Conservation (phyloP, 768 basidiomycete species). For the Podaxis sp. region DNA sequence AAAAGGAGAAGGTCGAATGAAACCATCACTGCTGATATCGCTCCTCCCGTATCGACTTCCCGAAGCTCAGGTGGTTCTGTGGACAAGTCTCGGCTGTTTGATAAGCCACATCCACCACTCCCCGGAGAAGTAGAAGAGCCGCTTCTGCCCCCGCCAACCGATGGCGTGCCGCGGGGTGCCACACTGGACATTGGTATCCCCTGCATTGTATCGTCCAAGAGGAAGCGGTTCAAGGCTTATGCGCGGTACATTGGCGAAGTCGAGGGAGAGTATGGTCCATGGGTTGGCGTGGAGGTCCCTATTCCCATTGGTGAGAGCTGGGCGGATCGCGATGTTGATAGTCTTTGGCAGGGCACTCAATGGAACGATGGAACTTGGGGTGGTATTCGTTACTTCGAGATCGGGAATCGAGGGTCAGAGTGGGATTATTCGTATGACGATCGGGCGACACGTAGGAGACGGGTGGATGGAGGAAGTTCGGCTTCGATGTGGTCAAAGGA, state of each 20-base stretch:
- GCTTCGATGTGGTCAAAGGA: constrained; percentile 21
- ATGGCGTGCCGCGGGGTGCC: constrained; percentile 50
- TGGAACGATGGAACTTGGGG: constrained; percentile 88
- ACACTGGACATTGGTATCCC: constrained; percentile 87
- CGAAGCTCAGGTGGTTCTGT: constrained; percentile 4
- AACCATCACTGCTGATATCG: constrained; percentile 39
- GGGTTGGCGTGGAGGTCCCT: constrained; percentile 92
- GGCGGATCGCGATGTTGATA: constrained; percentile 43
- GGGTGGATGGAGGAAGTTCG: constrained; percentile 35
- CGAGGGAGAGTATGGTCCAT: constrained; percentile 75
- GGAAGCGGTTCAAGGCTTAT: constrained; percentile 81
- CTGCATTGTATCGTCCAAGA: constrained; percentile 83
- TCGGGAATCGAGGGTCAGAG: constrained; percentile 46
- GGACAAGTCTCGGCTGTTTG: constrained; percentile 5
- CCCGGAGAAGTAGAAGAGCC: constrained; percentile 18
- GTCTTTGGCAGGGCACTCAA: constrained; percentile 36
- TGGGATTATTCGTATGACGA: constrained; percentile 62
- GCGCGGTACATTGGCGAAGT: constrained; percentile 90
- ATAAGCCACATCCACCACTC: constrained; percentile 16
- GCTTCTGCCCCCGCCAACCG: constrained; percentile 12
- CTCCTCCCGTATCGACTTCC: constrained; percentile 18
- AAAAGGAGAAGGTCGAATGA: constrained; percentile 44
- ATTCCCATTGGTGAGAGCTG: constrained; percentile 51
- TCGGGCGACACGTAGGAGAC: constrained; percentile 44
- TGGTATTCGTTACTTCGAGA: constrained; percentile 83